phyloP scores from a whole-genome alignment of 2,329 filamentous ascomycete species.

The Exophiala spinifera region DNA sequence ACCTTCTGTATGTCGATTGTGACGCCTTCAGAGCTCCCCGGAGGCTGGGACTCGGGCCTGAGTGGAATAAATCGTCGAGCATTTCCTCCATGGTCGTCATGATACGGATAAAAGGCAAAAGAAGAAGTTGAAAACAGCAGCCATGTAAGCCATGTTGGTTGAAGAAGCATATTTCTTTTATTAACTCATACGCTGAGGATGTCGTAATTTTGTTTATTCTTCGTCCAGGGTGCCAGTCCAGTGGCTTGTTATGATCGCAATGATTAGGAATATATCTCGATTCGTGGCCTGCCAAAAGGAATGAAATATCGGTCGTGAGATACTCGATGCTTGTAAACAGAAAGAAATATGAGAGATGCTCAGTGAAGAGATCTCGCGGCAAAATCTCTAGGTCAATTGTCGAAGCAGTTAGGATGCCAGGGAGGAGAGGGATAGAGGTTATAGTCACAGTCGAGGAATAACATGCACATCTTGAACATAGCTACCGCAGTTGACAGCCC shows the following conservation, averaged over 20 bases:
- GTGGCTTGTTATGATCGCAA: slow-evolving; percentile 2
- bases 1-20: slow-evolving; percentile 40
- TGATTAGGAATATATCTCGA: slow-evolving; percentile 1
- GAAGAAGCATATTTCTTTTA: slow-evolving; percentile 22
- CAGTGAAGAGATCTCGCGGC: slow-evolving; percentile 28
- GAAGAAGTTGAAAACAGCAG: slow-evolving; percentile 24
- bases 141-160: slow-evolving; percentile 25
- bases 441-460: not conserved
- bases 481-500: not conserved
- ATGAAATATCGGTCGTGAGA: not conserved
- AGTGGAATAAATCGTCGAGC: slow-evolving; percentile 36
- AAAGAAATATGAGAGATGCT: slow-evolving; percentile 17
- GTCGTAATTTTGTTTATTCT: not conserved
- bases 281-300: slow-evolving; percentile 18
- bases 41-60: slow-evolving; percentile 19
- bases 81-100: slow-evolving; percentile 26
- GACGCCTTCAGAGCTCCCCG: slow-evolving; percentile 29
- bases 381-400: not conserved
- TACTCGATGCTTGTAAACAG: slow-evolving; percentile 3
- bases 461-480: not conserved
- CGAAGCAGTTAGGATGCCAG: not conserved
- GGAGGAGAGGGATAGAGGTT: not conserved
- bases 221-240: slow-evolving; percentile 19
- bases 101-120: slow-evolving; percentile 46
- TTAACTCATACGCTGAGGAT: not conserved